Evolutionary conservation across 2,329 filamentous ascomycete species (phyloP).

Genomic region (Microdochium paspali): DNA sequence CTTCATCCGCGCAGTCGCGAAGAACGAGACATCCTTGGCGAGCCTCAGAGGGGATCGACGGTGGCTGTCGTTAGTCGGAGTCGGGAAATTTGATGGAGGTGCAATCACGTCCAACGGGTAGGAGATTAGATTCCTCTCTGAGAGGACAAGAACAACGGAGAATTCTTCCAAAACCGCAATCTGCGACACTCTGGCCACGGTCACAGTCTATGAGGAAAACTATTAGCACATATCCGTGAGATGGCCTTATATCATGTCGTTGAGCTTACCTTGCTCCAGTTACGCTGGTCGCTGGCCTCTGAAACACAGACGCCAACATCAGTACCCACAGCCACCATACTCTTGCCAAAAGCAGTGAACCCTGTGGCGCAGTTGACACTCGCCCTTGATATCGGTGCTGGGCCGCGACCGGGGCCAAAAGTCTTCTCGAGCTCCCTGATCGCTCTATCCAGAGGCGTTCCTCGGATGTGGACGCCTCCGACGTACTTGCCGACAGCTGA

Average conservation of each 20-base stretch:
- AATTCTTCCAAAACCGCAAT: conserved; percentile 94
- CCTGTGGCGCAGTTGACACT: conserved; percentile 88
- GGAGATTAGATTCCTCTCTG: conserved; percentile 83
- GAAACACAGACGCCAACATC: conserved; percentile 91
- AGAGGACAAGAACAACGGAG: conserved; percentile 81
- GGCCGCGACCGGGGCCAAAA: conserved; percentile 61
- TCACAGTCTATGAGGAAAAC: conserved; percentile 55
- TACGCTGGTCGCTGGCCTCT: conserved; percentile 79
- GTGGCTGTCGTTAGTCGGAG: conserved; percentile 58
- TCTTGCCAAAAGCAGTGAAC: conserved; percentile 74
- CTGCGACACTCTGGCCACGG: conserved; percentile 72
- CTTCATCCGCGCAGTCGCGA: conserved; percentile 94
- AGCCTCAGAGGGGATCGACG: conserved; percentile 87
- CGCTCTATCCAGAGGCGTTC: conserved; percentile 84
- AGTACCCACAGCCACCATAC: conserved; percentile 88
- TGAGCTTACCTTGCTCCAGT: conserved; percentile 71
- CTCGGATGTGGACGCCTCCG: conserved; percentile 65
- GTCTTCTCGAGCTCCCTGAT: conserved; percentile 79
- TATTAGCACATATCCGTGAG: conserved; percentile 7
- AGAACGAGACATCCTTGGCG: conserved; percentile 91
- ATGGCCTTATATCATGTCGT: not conserved
- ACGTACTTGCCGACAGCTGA: conserved; percentile 49
- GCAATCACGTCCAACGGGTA: conserved; percentile 85
- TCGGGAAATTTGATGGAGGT: conserved; percentile 51
- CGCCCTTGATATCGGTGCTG: conserved; percentile 72